phyloP scores from a whole-genome alignment of 306 rosid species.

The Cucurbita moschata region DNA sequence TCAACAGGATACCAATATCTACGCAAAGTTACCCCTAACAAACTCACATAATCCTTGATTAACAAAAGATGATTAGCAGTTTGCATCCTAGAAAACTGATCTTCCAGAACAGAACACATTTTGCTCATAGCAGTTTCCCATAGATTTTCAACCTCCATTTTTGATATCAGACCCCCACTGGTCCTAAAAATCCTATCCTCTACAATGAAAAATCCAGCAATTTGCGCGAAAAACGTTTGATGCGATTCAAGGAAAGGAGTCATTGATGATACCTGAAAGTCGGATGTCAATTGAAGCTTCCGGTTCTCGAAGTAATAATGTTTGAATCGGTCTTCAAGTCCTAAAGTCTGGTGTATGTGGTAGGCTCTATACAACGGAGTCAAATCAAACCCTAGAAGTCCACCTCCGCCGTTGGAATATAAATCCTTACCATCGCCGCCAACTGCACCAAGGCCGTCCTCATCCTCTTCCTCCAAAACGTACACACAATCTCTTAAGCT shows the following conservation, averaged over 20 bases:
- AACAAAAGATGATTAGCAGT: conserved; percentile 88
- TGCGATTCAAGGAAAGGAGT: conserved; percentile 96
- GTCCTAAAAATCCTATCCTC: conserved; percentile 89
- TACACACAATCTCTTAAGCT: conserved; percentile 85
- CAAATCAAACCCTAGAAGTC: conserved; percentile 64
- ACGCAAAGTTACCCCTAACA: conserved; percentile 76
- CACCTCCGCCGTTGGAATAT: conserved; percentile 35
- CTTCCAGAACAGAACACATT: conserved; percentile 98
- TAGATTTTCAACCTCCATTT: conserved; percentile 86
- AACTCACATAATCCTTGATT: conserved; percentile 91
- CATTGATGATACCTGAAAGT: conserved; percentile 98
- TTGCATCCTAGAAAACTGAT: conserved; percentile 97
- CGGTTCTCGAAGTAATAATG: conserved; percentile 82
- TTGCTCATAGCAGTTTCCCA: conserved; percentile 97
- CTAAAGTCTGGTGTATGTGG: conserved; percentile 84
- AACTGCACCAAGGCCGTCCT: conserved; percentile 31
- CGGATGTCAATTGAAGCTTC: conserved; percentile 90
- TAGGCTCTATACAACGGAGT: conserved; percentile 74
- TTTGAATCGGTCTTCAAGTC: conserved; percentile 84
- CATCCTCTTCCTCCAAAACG: conserved; percentile 81
- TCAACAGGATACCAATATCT: conserved; percentile 90
- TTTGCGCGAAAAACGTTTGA: conserved; percentile 92
- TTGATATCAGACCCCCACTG: conserved; percentile 80
- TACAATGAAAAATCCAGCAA: conserved; percentile 89
- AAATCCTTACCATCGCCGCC: conserved; percentile 34